These are phyloP conservation scores for Pneumocystis carinii DNA, from an alignment of 1,139 yeast species.

Conservation along the genomic window DNA sequence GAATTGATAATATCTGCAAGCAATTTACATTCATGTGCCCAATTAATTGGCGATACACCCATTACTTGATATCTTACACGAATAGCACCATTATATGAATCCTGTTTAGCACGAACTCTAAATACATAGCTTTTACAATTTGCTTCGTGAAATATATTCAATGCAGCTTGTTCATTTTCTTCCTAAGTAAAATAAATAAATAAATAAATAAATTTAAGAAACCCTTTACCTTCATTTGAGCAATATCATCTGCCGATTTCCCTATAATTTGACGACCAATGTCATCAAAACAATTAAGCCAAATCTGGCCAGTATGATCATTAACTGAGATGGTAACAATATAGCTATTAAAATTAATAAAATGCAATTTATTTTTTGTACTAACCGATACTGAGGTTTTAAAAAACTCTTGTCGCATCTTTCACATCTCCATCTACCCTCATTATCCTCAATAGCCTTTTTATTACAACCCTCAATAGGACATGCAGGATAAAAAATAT, in stretches of 20 bases:
- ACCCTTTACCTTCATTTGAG: conserved; percentile 23
- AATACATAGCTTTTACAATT: conserved; percentile 58
- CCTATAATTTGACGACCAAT: conserved; percentile 61
- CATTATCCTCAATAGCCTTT: conserved; percentile 49
- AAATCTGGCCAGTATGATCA: conserved; percentile 70
- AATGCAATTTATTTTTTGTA: neutral
- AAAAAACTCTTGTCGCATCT: conserved; percentile 60
- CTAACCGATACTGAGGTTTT: conserved; percentile 61
- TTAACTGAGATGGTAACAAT: conserved; percentile 55
- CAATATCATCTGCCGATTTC: conserved; percentile 51
- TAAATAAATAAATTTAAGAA: conserved; percentile 28
- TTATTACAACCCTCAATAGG: conserved; percentile 54
- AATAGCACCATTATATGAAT: conserved; percentile 62
- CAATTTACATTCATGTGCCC: conserved; percentile 44
- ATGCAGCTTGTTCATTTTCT: conserved; percentile 35
- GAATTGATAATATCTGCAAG: conserved; percentile 39
- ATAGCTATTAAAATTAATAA: neutral
- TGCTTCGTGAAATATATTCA: conserved; percentile 35
- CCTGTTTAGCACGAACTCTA: conserved; percentile 69
- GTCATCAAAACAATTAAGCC: conserved; percentile 80
- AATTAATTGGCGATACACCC: conserved; percentile 43
- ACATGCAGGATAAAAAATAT: conserved; percentile 87
- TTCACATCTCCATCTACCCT: conserved; percentile 84
- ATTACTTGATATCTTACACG: conserved; percentile 63
- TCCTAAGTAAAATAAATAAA: conserved; percentile 15